Conservation (phyloP, 2,329 filamentous ascomycete species). For the Aspergillus fumigatiaffinis region DNA sequence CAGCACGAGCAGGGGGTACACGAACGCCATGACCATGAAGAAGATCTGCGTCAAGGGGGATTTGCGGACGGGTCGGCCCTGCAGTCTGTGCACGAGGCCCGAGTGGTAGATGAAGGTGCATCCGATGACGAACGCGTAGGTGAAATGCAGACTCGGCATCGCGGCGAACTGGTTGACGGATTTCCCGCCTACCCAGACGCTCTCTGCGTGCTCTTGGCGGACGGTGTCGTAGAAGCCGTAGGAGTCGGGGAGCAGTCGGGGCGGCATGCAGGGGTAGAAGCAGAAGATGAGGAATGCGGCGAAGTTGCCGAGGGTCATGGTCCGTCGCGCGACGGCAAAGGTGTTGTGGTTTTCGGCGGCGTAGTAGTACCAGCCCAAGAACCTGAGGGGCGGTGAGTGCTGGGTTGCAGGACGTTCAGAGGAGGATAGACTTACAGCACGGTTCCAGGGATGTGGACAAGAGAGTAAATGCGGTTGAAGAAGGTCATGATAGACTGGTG, state of each 20-base stretch:
- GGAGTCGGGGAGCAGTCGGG: conserved; percentile 56
- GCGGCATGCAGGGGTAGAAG: conserved; percentile 63
- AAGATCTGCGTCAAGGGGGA: conserved; percentile 39
- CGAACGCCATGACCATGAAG: conserved; percentile 45
- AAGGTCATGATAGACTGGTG: conserved; percentile 42
- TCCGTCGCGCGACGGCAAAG: conserved; percentile 55
- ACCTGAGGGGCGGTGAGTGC: conserved; percentile 16
- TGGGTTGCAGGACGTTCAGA: not conserved
- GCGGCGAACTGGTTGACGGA: conserved; percentile 58
- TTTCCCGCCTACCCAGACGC: conserved; percentile 53
- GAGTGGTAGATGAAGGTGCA: conserved; percentile 53
- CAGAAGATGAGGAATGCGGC: conserved; percentile 60
- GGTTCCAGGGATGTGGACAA: conserved; percentile 51
- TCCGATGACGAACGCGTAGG: conserved; percentile 55
- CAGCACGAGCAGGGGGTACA: conserved; percentile 49
- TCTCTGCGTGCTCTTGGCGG: conserved; percentile 51
- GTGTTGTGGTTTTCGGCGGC: conserved; percentile 42
- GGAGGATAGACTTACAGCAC: conserved; percentile 45
- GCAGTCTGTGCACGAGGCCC: conserved; percentile 45
- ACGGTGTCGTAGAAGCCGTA: conserved; percentile 62
- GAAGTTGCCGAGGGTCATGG: conserved; percentile 60
- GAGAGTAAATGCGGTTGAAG: conserved; percentile 48
- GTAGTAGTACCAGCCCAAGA: conserved; percentile 42
- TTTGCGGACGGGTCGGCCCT: conserved; percentile 41
- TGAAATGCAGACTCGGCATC: conserved; percentile 57